Conservation (phyloP, 768 basidiomycete genomes). For the Cytidiella melzeri region DNA sequence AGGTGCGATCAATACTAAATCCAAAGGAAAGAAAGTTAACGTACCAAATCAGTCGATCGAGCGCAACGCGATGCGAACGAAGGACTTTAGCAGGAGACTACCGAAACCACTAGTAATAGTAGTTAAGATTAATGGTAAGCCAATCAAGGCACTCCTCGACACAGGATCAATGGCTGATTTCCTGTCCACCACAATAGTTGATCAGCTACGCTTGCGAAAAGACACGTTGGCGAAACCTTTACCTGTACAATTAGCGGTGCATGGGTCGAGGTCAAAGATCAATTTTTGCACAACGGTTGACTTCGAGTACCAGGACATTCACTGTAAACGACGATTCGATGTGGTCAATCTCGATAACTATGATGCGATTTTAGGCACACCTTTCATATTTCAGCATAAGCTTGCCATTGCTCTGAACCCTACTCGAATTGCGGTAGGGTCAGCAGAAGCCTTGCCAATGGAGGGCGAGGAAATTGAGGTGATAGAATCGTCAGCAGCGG, state of each 20-base stretch:
- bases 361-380: too few relatives aligned
- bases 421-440: background rate
- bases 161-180: too few relatives aligned
- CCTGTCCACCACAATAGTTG: constrained; percentile 23
- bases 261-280: too few relatives aligned
- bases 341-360: too few relatives aligned
- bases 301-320: constrained; percentile 18
- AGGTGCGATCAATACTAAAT: too few relatives aligned
- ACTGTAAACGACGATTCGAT: too few relatives aligned
- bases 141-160: constrained; percentile 17
- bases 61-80: too few relatives aligned
- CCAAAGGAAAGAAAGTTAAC: too few relatives aligned
- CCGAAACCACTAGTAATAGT: constrained; percentile 13
- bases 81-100: too few relatives aligned
- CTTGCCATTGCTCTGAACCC: constrained; percentile 11
- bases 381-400: constrained; percentile 20
- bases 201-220: constrained; percentile 19
- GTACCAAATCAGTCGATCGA: too few relatives aligned
- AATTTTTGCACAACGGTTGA: constrained; percentile 32
- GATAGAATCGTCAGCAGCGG: constrained; percentile 6
- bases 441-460: constrained; percentile 5
- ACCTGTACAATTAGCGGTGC: too few relatives aligned
- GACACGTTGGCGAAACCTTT: too few relatives aligned
- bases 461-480: constrained; percentile 4
- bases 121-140: constrained; percentile 16